Percentiles rank a stretch among this genome's conserved stretches.
These are phyloP conservation scores for Protomyces pachydermus DNA, from an alignment of 1,139 yeast genomes.

Conservation along the genomic window DNA sequence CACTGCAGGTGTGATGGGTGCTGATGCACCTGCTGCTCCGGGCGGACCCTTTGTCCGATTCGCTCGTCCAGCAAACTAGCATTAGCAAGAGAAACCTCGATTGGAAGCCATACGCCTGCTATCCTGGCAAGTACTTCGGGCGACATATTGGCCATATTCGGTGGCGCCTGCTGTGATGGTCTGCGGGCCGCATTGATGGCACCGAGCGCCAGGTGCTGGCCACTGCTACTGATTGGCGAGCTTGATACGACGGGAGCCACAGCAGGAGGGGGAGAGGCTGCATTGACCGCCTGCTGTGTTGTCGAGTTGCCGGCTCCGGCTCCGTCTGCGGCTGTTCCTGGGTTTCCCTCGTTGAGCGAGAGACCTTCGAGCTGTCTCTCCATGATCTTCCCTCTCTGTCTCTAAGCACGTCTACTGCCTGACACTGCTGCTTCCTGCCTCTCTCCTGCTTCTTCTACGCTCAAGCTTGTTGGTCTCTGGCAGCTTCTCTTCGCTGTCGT, in stretches of 20 bases:
- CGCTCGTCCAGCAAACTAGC: constrained; percentile 21
- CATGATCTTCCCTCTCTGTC: not conserved
- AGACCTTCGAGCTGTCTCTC: not conserved
- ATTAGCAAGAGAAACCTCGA: not conserved
- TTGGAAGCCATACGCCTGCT: not conserved
- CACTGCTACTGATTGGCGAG: not conserved
- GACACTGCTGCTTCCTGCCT: not conserved
- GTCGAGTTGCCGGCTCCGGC: too few species aligned
- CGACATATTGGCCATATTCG: not conserved
- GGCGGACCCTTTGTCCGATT: constrained; percentile 1
- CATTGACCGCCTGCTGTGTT: not conserved
- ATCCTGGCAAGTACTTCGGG: constrained; percentile 20
- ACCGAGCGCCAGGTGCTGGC: constrained; percentile 18
- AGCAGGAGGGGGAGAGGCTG: not conserved
- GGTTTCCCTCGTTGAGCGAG: not conserved
- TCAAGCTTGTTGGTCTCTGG: not conserved
- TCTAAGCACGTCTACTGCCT: not conserved
- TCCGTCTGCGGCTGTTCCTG: not conserved
- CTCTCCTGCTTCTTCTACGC: not conserved
- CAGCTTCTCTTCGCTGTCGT: not conserved
- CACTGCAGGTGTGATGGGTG: not conserved
- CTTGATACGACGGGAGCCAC: not conserved
- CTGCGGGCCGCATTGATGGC: constrained; percentile 24
- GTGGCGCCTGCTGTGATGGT: not conserved
- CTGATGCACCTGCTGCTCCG: not conserved